Base-by-base conservation (phyloP, 148 eudicot genomes). In the Beta vulgaris region DNA sequence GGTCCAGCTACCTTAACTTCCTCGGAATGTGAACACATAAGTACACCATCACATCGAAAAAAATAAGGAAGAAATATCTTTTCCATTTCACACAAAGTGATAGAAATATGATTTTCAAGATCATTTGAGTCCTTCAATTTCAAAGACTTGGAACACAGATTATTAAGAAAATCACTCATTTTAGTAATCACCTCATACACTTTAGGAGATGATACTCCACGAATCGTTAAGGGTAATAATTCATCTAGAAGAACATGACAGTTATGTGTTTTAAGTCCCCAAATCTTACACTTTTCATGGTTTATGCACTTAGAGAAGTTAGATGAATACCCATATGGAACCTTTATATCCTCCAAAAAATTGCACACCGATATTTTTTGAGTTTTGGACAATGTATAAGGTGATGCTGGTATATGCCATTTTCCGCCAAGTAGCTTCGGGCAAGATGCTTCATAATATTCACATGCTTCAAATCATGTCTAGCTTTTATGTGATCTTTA, bases 281-380 rank as follows among this genome's bases (percentile, higher is more conserved):
- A 60, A 18, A 73, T 60, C 35, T 60, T 60, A 4, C 68, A 42
- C 12, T 60, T 73, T 2, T 44, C 57, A 43, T 29, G 51, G 15
- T 73, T 73, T 73, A 73, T 73, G 11, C 76, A 73, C 6, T 73
- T 60, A 3, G 68, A 44, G 14, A 73, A 16, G 31, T 60, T 73
- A 1, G 76, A 73, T 18, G 68, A 73, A 43, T 73, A 73, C 8
- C 65, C 65, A 72, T 58, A 51, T 1, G 53, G 75, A 26, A 72
- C 75, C 26, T 73, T 73, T 18, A 73, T 18, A 28, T 44, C 40
- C 37, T 40, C 40, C 10, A 73, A 29, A 28, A 73, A 59, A 35
- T 18, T 31, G 10, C 26, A 34, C 32, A 74, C 69, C 13, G 32
- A 46, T 32, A 62, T 60, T 21, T 74, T 74, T 23, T 62, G 32